phyloP scores from a whole-genome alignment of 352 stramenopile genomes.

The Phytophthora brassicae region DNA sequence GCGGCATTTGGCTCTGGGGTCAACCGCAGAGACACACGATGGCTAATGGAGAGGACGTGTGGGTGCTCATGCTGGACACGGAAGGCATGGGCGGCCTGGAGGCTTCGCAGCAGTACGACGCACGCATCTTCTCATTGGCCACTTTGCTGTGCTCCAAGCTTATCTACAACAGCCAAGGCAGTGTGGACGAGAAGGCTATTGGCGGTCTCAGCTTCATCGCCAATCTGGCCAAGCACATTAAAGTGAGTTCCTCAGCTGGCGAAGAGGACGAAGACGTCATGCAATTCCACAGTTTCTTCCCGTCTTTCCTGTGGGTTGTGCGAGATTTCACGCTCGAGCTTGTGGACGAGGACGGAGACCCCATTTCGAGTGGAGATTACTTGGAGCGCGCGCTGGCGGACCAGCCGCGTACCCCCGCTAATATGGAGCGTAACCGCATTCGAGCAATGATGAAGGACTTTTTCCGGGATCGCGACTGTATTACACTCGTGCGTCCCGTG shows the following conservation, averaged over 20 bases:
- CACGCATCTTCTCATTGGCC: constrained; percentile 85
- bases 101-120: constrained; percentile 84
- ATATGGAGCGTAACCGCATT: constrained; percentile 79
- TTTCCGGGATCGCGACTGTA: constrained; percentile 77
- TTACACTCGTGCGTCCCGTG: constrained; percentile 82
- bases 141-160: constrained; percentile 86
- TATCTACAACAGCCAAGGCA: constrained; percentile 89
- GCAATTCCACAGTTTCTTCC: constrained; percentile 87
- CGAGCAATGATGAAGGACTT: constrained; percentile 86
- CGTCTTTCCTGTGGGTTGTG: constrained; percentile 88
- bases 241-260: constrained; percentile 52
- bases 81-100: constrained; percentile 87
- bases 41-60: constrained; percentile 66
- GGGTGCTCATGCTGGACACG: constrained; percentile 87
- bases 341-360: constrained; percentile 81
- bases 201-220: constrained; percentile 84
- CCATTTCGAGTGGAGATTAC: constrained; percentile 81
- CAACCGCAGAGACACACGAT: constrained; percentile 62
- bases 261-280: constrained; percentile 58
- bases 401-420: constrained; percentile 66
- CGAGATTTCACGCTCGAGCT: constrained; percentile 88
- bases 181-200: constrained; percentile 87
- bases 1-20: constrained; percentile 88
- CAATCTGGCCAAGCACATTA: constrained; percentile 87
- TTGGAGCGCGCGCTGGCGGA: constrained; percentile 75